A percentile compares a stretch with the other conserved stretches of the same genome.
phyloP scores from a whole-genome alignment of 345 rosid genomes.

The Pistacia atlantica region DNA sequence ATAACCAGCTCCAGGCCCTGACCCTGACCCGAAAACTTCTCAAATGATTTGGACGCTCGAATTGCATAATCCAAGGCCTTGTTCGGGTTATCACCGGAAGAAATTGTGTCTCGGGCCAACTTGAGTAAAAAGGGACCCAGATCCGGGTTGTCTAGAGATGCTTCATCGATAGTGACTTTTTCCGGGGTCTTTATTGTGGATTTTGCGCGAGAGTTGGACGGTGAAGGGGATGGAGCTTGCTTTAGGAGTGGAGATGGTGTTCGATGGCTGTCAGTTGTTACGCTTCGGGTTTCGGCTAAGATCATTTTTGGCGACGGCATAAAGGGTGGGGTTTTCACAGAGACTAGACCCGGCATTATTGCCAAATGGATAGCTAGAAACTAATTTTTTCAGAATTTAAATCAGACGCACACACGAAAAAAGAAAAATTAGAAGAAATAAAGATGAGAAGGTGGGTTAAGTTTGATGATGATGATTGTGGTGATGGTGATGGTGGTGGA shows the following conservation, averaged over 20 bases:
- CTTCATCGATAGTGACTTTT: slow-evolving; percentile 22
- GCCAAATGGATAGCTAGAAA: background rate
- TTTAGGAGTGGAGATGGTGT: slow-evolving; percentile 27
- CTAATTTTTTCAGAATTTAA: background rate
- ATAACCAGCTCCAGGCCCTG: slow-evolving; percentile 38
- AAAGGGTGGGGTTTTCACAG: slow-evolving; percentile 33
- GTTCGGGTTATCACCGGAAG: slow-evolving; percentile 30
- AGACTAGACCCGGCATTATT: slow-evolving; percentile 35
- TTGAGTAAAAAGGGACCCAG: slow-evolving; percentile 41
- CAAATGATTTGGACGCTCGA: slow-evolving; percentile 44
- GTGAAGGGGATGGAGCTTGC: slow-evolving; percentile 29
- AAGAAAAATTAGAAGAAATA: background rate
- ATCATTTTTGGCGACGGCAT: slow-evolving; percentile 23
- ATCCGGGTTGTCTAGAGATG: slow-evolving; percentile 32
- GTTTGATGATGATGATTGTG: slow-evolving; percentile 7
- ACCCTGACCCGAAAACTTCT: slow-evolving; percentile 30
- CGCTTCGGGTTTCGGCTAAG: slow-evolving; percentile 21
- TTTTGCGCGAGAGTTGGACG: slow-evolving; percentile 22
- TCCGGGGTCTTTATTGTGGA: slow-evolving; percentile 24
- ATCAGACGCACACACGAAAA: background rate
- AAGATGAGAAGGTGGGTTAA: slow-evolving; percentile 3
- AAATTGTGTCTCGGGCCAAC: slow-evolving; percentile 34
- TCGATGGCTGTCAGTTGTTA: slow-evolving; percentile 10
- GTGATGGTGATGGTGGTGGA: slow-evolving; percentile 17
- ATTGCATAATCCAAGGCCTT: slow-evolving; percentile 43